Evolutionary conservation across 208 protist genomes (phyloP).

Genomic region (Leishmania martiniquensis): DNA sequence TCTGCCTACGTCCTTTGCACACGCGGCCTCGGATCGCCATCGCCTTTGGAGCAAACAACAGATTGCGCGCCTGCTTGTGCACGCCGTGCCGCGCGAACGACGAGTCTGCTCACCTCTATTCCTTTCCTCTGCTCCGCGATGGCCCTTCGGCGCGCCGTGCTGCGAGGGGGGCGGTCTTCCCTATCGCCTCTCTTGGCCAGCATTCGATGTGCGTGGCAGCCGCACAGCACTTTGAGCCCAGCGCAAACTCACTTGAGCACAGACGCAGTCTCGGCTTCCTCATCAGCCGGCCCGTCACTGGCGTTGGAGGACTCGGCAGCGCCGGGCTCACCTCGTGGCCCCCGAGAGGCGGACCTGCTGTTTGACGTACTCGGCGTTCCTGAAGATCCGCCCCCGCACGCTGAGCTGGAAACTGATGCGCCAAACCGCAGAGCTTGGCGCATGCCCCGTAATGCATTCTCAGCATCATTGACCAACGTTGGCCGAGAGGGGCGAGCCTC

Average conservation of each 20-base stretch:
- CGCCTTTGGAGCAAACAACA: not conserved
- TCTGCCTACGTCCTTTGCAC: not conserved
- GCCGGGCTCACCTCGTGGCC: too few species aligned
- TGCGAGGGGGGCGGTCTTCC: not conserved
- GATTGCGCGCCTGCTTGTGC: not conserved
- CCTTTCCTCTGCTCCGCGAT: not conserved
- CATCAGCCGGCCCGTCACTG: not conserved
- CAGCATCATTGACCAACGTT: not conserved
- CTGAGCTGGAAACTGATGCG: not conserved
- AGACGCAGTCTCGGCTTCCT: not conserved
- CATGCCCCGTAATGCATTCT: not conserved
- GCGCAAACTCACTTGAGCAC: not conserved
- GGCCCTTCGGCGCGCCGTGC: not conserved
- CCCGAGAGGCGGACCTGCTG: conserved; percentile 9
- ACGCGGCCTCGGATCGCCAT: conserved; percentile 1
- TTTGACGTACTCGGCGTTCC: conserved; percentile 10
- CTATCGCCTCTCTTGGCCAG: not conserved
- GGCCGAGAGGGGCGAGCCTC: not conserved
- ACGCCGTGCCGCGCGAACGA: not conserved
- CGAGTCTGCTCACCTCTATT: not conserved
- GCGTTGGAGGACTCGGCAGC: not conserved
- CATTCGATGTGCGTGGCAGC: not conserved
- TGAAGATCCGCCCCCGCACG: not conserved
- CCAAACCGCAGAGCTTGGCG: not conserved
- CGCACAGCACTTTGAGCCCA: not conserved